Evolutionary conservation across 2,329 filamentous ascomycete genomes (phyloP).

Genomic region (Arthrocladium fulminans): DNA sequence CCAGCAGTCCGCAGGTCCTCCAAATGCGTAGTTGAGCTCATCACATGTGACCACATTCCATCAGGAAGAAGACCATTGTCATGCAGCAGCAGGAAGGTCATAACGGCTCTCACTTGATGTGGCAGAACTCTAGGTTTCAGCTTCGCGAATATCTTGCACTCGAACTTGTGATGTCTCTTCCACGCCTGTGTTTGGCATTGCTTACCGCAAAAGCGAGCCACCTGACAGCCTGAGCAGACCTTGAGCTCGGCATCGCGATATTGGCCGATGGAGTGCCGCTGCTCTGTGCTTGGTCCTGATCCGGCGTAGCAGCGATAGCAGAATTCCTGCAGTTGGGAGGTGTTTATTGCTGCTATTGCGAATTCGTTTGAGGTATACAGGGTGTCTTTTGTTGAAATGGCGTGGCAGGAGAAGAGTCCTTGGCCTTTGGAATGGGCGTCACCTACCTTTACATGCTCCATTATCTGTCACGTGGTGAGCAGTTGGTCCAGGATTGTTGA

Average conservation of each 20-base stretch:
- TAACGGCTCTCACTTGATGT: constrained; percentile 46
- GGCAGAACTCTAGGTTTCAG: constrained; percentile 43
- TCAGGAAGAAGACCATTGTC: constrained; percentile 27
- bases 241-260: constrained; percentile 5
- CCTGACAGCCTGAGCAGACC: constrained; percentile 3
- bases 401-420: not conserved
- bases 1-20: constrained; percentile 37
- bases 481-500: no score
- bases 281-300: not conserved
- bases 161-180: constrained; percentile 50
- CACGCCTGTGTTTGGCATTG: constrained; percentile 52
- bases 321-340: not conserved
- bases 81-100: constrained; percentile 45
- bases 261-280: not conserved
- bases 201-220: constrained; percentile 27
- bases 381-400: not conserved
- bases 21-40: constrained; percentile 41
- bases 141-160: constrained; percentile 46
- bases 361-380: not conserved
- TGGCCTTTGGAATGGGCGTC: not conserved
- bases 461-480: not conserved
- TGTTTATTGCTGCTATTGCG: not conserved
- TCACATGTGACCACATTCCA: constrained; percentile 36
- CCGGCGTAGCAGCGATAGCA: constrained; percentile 6
- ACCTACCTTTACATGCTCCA: not conserved